phyloP scores from a whole-genome alignment of 495 filamentous ascomycete species.

The Aspergillus mulundensis region DNA sequence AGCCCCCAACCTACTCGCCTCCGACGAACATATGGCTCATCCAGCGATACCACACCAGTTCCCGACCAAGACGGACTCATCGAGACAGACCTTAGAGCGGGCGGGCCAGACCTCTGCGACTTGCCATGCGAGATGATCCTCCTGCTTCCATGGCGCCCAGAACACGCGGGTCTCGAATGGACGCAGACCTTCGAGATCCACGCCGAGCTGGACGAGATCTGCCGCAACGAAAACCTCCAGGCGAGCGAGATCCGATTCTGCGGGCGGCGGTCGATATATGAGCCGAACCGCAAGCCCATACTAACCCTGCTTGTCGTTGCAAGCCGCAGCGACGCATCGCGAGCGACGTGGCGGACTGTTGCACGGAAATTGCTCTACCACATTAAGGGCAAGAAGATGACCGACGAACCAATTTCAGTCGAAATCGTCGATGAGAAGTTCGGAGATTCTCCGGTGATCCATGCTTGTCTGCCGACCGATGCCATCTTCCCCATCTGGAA shows the following conservation, averaged over 20 bases:
- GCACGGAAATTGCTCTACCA: not conserved
- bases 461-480: not conserved
- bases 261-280: not conserved
- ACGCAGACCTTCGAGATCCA: not conserved
- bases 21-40: not conserved
- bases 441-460: not conserved
- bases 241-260: not conserved
- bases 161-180: not conserved
- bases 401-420: not conserved
- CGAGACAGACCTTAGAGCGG: conserved; percentile 7
- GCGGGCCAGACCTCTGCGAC: not conserved
- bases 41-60: conserved; percentile 2
- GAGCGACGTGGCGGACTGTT: not conserved
- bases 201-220: not conserved
- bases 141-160: not conserved
- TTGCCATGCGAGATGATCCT: not conserved
- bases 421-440: not conserved
- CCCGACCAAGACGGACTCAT: not conserved
- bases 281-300: not conserved
- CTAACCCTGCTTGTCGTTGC: not conserved
- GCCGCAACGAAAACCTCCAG: not conserved
- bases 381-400: not conserved
- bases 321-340: not conserved
- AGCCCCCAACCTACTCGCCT: not conserved
- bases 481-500: not conserved